A percentile compares a stretch with the other conserved stretches of the same genome.
Evolutionary conservation across 192 early-diverging fungal species (phyloP).

Genomic region (Kappamyces sp.): DNA sequence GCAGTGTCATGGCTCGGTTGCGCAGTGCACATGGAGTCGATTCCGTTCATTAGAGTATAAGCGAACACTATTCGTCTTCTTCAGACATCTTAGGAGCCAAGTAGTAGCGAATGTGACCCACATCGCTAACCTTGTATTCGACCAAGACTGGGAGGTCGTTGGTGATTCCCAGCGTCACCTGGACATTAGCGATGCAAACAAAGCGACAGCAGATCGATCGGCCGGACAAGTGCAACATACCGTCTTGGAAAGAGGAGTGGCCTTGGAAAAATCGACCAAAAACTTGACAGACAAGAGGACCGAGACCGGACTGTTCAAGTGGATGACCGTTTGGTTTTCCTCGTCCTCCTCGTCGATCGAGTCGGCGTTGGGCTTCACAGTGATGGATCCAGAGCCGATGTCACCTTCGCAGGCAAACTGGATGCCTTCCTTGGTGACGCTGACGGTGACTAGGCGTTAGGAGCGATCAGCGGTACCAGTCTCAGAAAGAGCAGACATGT

Average conservation of each 20-base stretch:
- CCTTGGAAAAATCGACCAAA: constrained; percentile 90
- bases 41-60: too few species aligned
- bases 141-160: constrained; percentile 87
- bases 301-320: constrained; percentile 70
- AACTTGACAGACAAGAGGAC: constrained; percentile 93
- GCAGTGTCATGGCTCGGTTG: too few species aligned
- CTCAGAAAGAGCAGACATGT: constrained; percentile 77
- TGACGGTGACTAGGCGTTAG: constrained; percentile 63
- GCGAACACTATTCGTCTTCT: constrained; percentile 47
- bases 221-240: too few species aligned
- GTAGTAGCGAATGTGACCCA: constrained; percentile 87
- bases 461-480: constrained; percentile 45
- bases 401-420: constrained; percentile 86
- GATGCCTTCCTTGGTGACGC: constrained; percentile 88
- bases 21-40: too few species aligned
- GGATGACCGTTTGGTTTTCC: constrained; percentile 51
- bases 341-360: constrained; percentile 64
- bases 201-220: too few species aligned
- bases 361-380: constrained; percentile 60
- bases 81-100: constrained; percentile 77
- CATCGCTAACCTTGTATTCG: constrained; percentile 83
- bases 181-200: too few species aligned
- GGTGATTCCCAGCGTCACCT: constrained; percentile 75
- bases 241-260: constrained; percentile 68
- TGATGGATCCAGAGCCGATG: constrained; percentile 74